Conservation (phyloP, 2,329 filamentous ascomycete genomes). For the Colletotrichum sp. region DNA sequence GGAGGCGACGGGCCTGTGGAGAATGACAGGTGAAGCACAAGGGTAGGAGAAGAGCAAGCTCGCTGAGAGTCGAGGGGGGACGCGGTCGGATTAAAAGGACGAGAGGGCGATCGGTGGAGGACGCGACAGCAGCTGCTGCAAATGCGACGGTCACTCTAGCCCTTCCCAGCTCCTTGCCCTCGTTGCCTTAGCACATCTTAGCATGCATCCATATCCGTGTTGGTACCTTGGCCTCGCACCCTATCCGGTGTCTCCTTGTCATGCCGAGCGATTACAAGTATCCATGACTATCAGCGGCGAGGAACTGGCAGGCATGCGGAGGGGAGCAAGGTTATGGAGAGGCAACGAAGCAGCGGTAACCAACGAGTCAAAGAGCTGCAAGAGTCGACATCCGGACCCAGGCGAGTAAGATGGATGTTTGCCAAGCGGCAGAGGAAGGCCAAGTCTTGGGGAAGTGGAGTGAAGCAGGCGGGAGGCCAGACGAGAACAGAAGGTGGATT, state of each 20-base stretch:
- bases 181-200: background rate
- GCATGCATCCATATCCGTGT: background rate
- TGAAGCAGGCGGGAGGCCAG: conserved; percentile 10
- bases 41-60: background rate
- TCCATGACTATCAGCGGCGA: conserved; percentile 15
- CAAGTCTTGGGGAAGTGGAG: conserved; percentile 19
- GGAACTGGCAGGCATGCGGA: background rate
- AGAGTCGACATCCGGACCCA: background rate
- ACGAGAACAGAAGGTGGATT: conserved; percentile 20
- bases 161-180: background rate
- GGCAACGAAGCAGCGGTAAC: background rate
- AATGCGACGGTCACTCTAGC: background rate
- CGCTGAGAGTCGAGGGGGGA: background rate
- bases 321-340: background rate
- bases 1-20: background rate
- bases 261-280: background rate
- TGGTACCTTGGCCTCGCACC: background rate
- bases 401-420: background rate
- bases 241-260: background rate
- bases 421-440: conserved; percentile 18
- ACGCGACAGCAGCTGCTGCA: background rate
- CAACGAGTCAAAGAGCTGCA: background rate
- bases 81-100: conserved; percentile 3
- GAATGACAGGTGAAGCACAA: background rate
- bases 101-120: background rate